These are phyloP conservation scores for Suillus americanus DNA, from an alignment of 768 basidiomycete species.

Conservation along the genomic window DNA sequence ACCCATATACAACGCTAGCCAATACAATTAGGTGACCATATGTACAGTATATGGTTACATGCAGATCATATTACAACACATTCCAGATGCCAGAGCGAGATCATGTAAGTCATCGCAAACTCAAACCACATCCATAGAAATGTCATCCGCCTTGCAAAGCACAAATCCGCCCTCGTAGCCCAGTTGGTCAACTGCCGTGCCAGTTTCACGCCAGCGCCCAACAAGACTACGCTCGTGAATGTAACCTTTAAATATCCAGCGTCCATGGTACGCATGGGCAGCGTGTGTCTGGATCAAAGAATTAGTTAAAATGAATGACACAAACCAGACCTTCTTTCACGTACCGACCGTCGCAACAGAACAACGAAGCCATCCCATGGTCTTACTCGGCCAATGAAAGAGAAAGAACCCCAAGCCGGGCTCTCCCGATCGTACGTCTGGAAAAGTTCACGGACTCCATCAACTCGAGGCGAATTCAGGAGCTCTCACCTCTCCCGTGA, in stretches of 20 bases:
- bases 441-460: not conserved
- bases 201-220: slow-evolving; percentile 55
- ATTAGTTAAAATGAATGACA: slow-evolving; percentile 6
- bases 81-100: not conserved
- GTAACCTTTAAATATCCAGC: slow-evolving; percentile 55
- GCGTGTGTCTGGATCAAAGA: slow-evolving; percentile 34
- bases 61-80: slow-evolving; percentile 14
- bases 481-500: slow-evolving; percentile 47
- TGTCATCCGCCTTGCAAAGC: slow-evolving; percentile 35
- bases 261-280: slow-evolving; percentile 32
- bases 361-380: slow-evolving; percentile 52
- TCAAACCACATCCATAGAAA: not conserved
- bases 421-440: slow-evolving; percentile 45
- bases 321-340: slow-evolving; percentile 16
- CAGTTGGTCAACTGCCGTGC: slow-evolving; percentile 35
- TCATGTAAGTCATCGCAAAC: not conserved
- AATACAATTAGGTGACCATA: slow-evolving; percentile 13
- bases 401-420: slow-evolving; percentile 50
- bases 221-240: slow-evolving; percentile 49
- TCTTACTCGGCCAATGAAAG: slow-evolving; percentile 47
- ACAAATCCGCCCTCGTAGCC: slow-evolving; percentile 54
- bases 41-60: slow-evolving; percentile 11
- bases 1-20: not conserved
- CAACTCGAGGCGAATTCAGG: not conserved
- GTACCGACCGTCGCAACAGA: slow-evolving; percentile 45